Evolutionary conservation across 2,329 filamentous ascomycete genomes (phyloP).

Genomic region (Colletotrichum destructivum): DNA sequence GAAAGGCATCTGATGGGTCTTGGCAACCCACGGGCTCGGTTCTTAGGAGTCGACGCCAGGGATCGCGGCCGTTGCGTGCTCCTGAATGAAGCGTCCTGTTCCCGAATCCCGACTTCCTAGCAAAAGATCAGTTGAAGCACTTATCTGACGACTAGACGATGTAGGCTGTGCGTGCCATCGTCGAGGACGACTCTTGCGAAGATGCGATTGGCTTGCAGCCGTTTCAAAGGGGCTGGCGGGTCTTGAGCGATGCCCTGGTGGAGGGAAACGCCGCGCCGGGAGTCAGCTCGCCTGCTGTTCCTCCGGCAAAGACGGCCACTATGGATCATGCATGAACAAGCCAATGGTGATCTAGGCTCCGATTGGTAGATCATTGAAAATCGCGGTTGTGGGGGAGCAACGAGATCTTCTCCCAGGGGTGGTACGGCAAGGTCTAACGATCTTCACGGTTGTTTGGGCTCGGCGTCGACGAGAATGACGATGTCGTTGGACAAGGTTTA

Average conservation of each 20-base stretch:
- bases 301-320: slow-evolving; percentile 26
- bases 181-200: slow-evolving; percentile 15
- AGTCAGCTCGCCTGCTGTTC: slow-evolving; percentile 24
- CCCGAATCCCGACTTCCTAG: slow-evolving; percentile 20
- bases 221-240: slow-evolving; percentile 38
- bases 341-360: slow-evolving; percentile 26
- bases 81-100: slow-evolving; percentile 31
- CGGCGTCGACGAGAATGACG: slow-evolving; percentile 33
- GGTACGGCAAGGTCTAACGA: slow-evolving; percentile 2
- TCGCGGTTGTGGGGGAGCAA: slow-evolving; percentile 24
- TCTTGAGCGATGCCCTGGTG: slow-evolving; percentile 22
- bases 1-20: slow-evolving; percentile 37
- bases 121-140: slow-evolving; percentile 41
- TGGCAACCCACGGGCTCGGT: slow-evolving; percentile 34
- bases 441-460: slow-evolving; percentile 31
- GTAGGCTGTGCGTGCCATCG: slow-evolving; percentile 13
- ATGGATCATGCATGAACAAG: slow-evolving; percentile 33
- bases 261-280: slow-evolving; percentile 23
- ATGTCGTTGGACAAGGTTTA: slow-evolving; percentile 33
- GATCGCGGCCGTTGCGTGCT: slow-evolving; percentile 11
- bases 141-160: slow-evolving; percentile 36
- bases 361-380: slow-evolving; percentile 39
- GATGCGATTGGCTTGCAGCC: slow-evolving; percentile 37
- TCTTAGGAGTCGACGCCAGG: slow-evolving; percentile 7
- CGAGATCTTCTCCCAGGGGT: slow-evolving; percentile 28